Base-by-base conservation (phyloP, 129 eudicot genomes). In the Saussurea involucrata region DNA sequence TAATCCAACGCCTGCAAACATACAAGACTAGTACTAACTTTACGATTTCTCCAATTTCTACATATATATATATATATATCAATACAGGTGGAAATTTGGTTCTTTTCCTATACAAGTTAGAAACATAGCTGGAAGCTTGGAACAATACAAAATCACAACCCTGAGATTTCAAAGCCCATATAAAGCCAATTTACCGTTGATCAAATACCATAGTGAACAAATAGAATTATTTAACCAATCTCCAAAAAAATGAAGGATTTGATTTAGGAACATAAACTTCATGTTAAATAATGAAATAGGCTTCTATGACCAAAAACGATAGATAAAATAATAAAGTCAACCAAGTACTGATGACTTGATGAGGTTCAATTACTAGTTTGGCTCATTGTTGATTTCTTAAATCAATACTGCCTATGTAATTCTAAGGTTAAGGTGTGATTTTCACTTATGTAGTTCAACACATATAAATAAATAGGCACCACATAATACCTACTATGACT, bases 1-100 rank as follows among this genome's bases (percentile, higher is more conserved):
- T 89, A 92, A 89, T 95, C 98, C 81, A 95, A 78, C 2, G 98
- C 98, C 98, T 95, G 83, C 82, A 82, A 75, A 10, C 72, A 73
- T 6, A 66, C 22, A 36, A 25, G 24, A 42, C 66, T 25, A 80
- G 74, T 24, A 82, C 63, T 57, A 60, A 29, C 24, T 75, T 74
- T 34, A 81, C 69, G 10, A 63, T 32, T 76, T 55, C 46, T 63
- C 78, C 69, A 74, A 25, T 6, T 63, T 36, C n/a, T 69, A 11
- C 21, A 21, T 5, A 44, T 15, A 69, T 27, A 69, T 69, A 11
- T 21, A 21, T 5, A 44, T 15, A 69, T 27, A 69, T 69, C 53
- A 22, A 36, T 55, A 46, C 64, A 55, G 32, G 20, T 10, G 63
- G 10, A 28, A 80, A 74, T 3, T 17, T 57, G 63, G 24, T 61